Percentiles rank a stretch among this genome's conserved stretches.
phyloP scores from a whole-genome alignment of 768 basidiomycete species.

The Kwoniella botswanensis region DNA sequence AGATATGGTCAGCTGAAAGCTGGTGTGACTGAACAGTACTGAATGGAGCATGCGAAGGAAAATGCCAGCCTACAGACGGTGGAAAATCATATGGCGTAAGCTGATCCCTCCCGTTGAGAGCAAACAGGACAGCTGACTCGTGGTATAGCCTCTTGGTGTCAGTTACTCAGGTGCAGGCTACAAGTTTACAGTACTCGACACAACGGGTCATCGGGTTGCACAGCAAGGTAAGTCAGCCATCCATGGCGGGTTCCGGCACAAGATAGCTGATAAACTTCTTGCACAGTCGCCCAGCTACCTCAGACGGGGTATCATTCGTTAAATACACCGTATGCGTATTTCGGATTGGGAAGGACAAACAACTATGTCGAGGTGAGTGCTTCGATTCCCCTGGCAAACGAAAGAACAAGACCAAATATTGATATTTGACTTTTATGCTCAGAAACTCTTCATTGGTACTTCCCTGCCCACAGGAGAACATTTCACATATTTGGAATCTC shows the following conservation, averaged over 20 bases:
- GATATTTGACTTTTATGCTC: conserved; percentile 1
- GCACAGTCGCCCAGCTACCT: conserved; percentile 82
- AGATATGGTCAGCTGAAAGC: conserved; percentile 1
- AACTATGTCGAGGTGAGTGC: conserved; percentile 83
- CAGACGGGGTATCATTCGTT: conserved; percentile 91
- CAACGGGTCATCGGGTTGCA: conserved; percentile 81
- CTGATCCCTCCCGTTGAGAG: neutral
- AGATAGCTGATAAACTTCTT: neutral
- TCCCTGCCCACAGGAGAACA: conserved; percentile 74
- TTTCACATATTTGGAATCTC: conserved; percentile 91
- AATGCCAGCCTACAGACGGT: conserved; percentile 70
- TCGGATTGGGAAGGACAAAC: conserved; percentile 95
- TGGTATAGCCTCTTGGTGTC: conserved; percentile 81
- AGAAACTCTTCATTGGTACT: conserved; percentile 91
- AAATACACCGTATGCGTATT: conserved; percentile 89
- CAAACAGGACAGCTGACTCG: conserved; percentile 1
- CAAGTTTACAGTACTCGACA: conserved; percentile 96
- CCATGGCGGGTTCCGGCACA: neutral
- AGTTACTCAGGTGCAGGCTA: conserved; percentile 93
- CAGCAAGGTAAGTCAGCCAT: conserved; percentile 72
- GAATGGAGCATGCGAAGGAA: conserved; percentile 87
- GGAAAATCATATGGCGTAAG: conserved; percentile 74
- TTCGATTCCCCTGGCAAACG: neutral
- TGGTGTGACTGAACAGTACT: conserved; percentile 65
- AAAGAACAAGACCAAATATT: too few species aligned